Evolutionary conservation across 2,329 filamentous ascomycete genomes (phyloP).

Genomic region (Thielaviopsis populi): DNA sequence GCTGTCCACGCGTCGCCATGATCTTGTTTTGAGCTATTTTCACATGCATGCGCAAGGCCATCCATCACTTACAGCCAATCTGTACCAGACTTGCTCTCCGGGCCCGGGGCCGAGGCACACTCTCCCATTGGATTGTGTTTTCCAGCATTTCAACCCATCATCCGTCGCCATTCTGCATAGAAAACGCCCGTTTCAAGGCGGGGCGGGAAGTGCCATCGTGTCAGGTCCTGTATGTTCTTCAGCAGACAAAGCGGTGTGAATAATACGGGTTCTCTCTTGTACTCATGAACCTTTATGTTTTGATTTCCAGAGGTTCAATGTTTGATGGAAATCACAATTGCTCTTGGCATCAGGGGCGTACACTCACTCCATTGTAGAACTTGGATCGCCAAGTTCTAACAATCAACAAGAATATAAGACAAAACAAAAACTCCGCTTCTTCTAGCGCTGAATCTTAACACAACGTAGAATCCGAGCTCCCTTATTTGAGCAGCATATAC

Average conservation of each 20-base stretch:
- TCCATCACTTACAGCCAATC: background rate
- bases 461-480: background rate
- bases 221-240: background rate
- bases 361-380: background rate
- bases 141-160: background rate
- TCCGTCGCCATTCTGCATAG: background rate
- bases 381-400: background rate
- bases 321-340: background rate
- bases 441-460: background rate
- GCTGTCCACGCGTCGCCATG: background rate
- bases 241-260: background rate
- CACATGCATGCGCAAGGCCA: background rate
- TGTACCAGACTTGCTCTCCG: background rate
- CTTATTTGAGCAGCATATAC: no score
- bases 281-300: background rate
- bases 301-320: background rate
- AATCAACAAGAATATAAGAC: background rate
- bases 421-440: background rate
- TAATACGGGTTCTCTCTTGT: background rate
- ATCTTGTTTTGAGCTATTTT: background rate
- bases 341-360: background rate
- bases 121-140: background rate
- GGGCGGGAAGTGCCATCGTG: background rate
- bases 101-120: background rate
- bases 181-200: background rate